These are phyloP conservation scores for Angomonas ambiguus DNA, from an alignment of 208 protist species.

Conservation along the genomic window DNA sequence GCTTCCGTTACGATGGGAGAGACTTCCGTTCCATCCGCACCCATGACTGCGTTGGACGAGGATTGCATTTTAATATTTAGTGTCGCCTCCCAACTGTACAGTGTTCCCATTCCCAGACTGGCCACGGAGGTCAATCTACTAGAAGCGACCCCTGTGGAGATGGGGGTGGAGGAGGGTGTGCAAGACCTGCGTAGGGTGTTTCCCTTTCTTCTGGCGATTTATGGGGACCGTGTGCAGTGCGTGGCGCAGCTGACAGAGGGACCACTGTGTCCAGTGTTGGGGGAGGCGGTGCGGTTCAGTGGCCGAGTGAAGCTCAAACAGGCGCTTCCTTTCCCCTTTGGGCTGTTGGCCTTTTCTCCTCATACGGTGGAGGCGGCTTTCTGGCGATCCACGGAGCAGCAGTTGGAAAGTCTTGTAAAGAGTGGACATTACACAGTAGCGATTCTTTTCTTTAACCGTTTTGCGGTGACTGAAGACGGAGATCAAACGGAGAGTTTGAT, in stretches of 20 bases:
- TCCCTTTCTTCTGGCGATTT: background rate
- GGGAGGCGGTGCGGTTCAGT: background rate
- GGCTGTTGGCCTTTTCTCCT: conserved; percentile 11
- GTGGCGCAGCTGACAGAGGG: background rate
- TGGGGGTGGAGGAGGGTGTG: background rate
- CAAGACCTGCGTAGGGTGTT: background rate
- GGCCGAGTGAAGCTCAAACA: background rate
- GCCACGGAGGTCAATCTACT: background rate
- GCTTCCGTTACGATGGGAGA: conserved; percentile 4
- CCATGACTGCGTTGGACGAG: conserved; percentile 8
- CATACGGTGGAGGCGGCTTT: conserved; percentile 16
- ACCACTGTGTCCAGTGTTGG: background rate
- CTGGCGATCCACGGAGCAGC: conserved; percentile 1
- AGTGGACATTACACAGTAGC: conserved; percentile 8
- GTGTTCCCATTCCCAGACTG: background rate
- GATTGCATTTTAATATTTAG: conserved; percentile 14
- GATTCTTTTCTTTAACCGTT: conserved; percentile 10
- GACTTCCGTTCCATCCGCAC: too few species aligned
- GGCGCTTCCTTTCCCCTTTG: conserved; percentile 10
- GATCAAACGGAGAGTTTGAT: conserved; percentile 7
- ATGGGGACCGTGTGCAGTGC: background rate
- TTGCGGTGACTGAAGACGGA: background rate
- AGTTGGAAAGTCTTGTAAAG: conserved; percentile 13
- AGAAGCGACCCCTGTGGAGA: background rate
- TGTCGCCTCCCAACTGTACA: background rate